A percentile compares a stretch with the other conserved stretches of the same genome.
These are phyloP conservation scores for Candida sphagnicola DNA, from an alignment of 805 yeast genomes.

Conservation along the genomic window DNA sequence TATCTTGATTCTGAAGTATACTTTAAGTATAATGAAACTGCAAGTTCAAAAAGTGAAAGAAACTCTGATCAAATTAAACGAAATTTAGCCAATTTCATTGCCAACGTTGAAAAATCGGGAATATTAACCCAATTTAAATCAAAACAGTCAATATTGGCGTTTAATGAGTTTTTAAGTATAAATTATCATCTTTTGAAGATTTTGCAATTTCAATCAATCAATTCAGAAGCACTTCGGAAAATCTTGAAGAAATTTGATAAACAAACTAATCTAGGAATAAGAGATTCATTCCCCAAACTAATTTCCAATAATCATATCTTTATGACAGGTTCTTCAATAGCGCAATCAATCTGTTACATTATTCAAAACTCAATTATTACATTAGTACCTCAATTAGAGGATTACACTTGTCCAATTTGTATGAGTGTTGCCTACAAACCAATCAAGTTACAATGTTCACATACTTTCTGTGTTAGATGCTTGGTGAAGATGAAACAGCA, in stretches of 20 bases:
- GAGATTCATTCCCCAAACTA: conserved; percentile 43
- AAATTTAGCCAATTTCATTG: conserved; percentile 39
- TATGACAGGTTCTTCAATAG: conserved; percentile 45
- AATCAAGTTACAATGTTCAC: conserved; percentile 58
- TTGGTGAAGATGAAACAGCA: conserved; percentile 63
- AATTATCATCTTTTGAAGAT: conserved; percentile 55
- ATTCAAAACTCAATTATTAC: conserved; percentile 52
- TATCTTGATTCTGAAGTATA: conserved; percentile 67
- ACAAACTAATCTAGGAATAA: conserved; percentile 54
- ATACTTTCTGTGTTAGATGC: conserved; percentile 70
- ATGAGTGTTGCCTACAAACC: conserved; percentile 70
- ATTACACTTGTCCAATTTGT: conserved; percentile 73
- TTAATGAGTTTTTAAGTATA: conserved; percentile 46
- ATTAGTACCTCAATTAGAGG: conserved; percentile 70
- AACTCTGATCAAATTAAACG: conserved; percentile 42
- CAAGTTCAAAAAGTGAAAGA: conserved; percentile 39
- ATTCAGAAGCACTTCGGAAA: conserved; percentile 60
- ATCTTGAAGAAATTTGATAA: conserved; percentile 76
- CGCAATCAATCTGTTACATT: conserved; percentile 51
- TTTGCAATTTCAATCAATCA: conserved; percentile 57
- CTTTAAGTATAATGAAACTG: conserved; percentile 47
- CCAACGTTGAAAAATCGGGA: conserved; percentile 33
- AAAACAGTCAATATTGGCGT: conserved; percentile 43
- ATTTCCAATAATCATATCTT: conserved; percentile 39
- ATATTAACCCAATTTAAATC: conserved; percentile 41